Evolutionary conservation across 257 asterid species (phyloP), one percentile per base, ranked within the genome.

Genomic region (Solanum boliviense): DNA sequence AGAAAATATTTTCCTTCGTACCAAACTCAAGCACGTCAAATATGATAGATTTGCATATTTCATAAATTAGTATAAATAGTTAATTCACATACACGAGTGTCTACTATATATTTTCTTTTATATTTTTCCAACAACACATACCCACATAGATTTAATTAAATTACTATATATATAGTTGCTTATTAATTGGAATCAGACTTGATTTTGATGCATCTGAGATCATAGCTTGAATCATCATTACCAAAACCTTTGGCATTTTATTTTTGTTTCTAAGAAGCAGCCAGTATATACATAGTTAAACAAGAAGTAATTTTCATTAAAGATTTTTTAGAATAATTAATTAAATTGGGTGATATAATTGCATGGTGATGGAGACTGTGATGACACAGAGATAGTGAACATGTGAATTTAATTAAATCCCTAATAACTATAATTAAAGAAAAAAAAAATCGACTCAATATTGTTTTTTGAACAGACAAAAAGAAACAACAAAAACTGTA

Each of bases 131-230:
- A 46, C 67, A 81, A 81, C 67, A 81, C 68, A 81, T 27, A 25
- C 27, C 23, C 85, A 46, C 27, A 46, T 27, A 15, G 16, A 44
- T 79, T 79, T 27, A 78, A 41, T 79, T 27, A 78, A 41, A 78
- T 78, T 41, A 75, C 4, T 76, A 74, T 38, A 29, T 38, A 79
- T 76, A 74, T 38, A 29, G 34, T 13, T 41, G 65, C 25, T n/a
- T 76, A n/a, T 76, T 38, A 78, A 72, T 23, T 75, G 13, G 18
- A n/a, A 81, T n/a, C 82, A 73, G 86, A 74, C 89, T 74, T 93
- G 98, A 94, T 94, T 93, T 91, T 90, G 95, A 94, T 94, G 94
- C 95, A 88, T 94, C 95, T 94, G 95, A 93, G 92, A 87, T 94
- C 93, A 94, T 87, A 76, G 38, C 84, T 90, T 83, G 13, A 46